These are phyloP conservation scores for Verticillium dahliae DNA, from an alignment of 2,329 filamentous ascomycete genomes.

Conservation along the genomic window DNA sequence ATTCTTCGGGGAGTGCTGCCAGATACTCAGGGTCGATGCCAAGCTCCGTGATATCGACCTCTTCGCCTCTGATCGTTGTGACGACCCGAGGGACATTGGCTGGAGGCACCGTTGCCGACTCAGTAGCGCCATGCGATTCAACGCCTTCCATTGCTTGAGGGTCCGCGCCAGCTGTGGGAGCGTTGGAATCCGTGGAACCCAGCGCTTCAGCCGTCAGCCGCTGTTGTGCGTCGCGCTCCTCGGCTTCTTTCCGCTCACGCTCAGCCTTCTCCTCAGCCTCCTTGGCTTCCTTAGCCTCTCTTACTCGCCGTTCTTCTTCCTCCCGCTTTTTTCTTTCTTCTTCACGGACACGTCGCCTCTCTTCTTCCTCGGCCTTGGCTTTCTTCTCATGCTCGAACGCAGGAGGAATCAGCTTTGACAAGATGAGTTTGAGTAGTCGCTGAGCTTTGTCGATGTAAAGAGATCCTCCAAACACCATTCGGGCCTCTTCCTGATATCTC, in stretches of 20 bases:
- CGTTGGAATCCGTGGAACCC: constrained; percentile 23
- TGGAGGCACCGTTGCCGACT: constrained; percentile 20
- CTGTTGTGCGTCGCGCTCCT: constrained; percentile 57
- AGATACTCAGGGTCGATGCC: constrained; percentile 94
- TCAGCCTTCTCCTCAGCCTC: constrained; percentile 63
- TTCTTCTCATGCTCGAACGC: constrained; percentile 78
- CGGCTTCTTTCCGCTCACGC: constrained; percentile 62
- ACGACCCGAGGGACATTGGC: constrained; percentile 52
- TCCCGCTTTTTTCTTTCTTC: constrained; percentile 56
- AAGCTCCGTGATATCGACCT: constrained; percentile 88
- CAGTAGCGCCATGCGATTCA: constrained; percentile 42
- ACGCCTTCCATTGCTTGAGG: constrained; percentile 70
- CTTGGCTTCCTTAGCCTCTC: constrained; percentile 66
- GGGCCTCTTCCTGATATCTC: constrained; percentile 86
- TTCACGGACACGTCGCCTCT: constrained; percentile 39
- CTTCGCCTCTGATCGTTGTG: constrained; percentile 77
- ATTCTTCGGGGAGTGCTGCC: constrained; percentile 93
- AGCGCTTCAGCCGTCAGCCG: constrained; percentile 52
- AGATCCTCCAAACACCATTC: constrained; percentile 69
- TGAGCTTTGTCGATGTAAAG: constrained; percentile 60
- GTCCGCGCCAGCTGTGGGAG: constrained; percentile 19
- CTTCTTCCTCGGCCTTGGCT: constrained; percentile 52
- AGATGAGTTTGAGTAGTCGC: constrained; percentile 61
- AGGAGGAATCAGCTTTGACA: constrained; percentile 70
- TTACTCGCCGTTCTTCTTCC: constrained; percentile 59